Conservation (phyloP, 371 early-diverging fungal genomes). For the Mortierella sp. region DNA sequence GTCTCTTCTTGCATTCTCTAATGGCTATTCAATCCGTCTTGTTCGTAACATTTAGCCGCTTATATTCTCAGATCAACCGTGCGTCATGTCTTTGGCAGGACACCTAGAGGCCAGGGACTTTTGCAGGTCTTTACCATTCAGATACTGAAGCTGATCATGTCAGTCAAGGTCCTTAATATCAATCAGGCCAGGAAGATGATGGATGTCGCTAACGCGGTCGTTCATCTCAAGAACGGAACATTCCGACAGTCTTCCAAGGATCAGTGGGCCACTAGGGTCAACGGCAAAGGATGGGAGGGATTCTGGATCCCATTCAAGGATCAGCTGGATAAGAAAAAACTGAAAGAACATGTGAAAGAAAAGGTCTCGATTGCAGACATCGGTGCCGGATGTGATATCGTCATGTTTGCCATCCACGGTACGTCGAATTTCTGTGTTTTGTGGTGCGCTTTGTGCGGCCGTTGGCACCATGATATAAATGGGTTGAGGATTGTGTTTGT, state of each 20-base stretch:
- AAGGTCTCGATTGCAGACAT: constrained; percentile 25
- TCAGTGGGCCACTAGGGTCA: constrained; percentile 42
- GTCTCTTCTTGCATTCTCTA: too few species aligned
- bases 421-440: constrained; percentile 4
- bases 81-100: constrained; percentile 35
- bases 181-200: constrained; percentile 29
- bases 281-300: constrained; percentile 39
- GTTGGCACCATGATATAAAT: too few species aligned
- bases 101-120: constrained; percentile 35
- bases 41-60: constrained; percentile 6
- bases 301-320: constrained; percentile 53
- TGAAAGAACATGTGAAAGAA: constrained; percentile 6
- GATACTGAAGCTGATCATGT: constrained; percentile 32
- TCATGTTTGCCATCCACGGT: constrained; percentile 52
- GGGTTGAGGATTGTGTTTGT: neutral
- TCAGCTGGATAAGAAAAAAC: constrained; percentile 19
- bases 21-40: too few species aligned
- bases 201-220: constrained; percentile 6
- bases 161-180: constrained; percentile 16
- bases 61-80: constrained; percentile 28
- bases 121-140: constrained; percentile 13
- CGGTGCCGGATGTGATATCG: constrained; percentile 44
- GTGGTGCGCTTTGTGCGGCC: neutral
- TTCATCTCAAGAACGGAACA: constrained; percentile 33
- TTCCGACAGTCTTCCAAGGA: constrained; percentile 30